Evolutionary conservation across 257 asterid species (phyloP).

Genomic region (Penstemon eatonii): DNA sequence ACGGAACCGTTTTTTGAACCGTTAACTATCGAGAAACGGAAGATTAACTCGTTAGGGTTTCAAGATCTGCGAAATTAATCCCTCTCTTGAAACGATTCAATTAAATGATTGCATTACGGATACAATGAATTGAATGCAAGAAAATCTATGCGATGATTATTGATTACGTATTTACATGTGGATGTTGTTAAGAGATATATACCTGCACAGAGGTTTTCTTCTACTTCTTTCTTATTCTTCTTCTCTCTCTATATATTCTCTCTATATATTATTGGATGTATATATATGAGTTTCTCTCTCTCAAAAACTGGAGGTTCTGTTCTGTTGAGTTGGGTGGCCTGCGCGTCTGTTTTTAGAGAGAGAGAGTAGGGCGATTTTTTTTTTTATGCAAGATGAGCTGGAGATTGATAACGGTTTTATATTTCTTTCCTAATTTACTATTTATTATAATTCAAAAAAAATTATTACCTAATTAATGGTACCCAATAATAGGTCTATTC

Average conservation of each 20-base stretch:
- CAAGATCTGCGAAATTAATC: constrained; percentile 37
- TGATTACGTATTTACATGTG: no score
- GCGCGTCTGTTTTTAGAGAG: constrained; percentile 43
- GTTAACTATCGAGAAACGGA: constrained; percentile 27
- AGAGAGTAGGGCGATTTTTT: constrained; percentile 13
- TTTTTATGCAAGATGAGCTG: constrained; percentile 24
- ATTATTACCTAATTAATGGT: no score
- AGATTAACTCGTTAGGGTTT: constrained; percentile 26
- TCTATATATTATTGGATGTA: no score
- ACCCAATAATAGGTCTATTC: no score
- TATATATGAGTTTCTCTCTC: no score
- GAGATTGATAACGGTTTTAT: constrained; percentile 1
- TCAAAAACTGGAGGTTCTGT: no score
- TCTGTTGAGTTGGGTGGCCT: constrained; percentile 33
- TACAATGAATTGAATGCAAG: neutral
- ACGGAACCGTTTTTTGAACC: constrained; percentile 29
- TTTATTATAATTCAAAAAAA: neutral
- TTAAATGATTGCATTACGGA: constrained; percentile 26
- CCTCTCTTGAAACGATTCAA: neutral
- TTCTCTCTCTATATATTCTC: no score
- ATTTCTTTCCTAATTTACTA: neutral
- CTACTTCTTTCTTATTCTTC: no score
- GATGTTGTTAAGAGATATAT: no score
- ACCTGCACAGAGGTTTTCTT: no score
- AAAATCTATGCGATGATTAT: no score